These are phyloP conservation scores for Populus deltoides DNA, from an alignment of 345 rosid species.

Conservation along the genomic window DNA sequence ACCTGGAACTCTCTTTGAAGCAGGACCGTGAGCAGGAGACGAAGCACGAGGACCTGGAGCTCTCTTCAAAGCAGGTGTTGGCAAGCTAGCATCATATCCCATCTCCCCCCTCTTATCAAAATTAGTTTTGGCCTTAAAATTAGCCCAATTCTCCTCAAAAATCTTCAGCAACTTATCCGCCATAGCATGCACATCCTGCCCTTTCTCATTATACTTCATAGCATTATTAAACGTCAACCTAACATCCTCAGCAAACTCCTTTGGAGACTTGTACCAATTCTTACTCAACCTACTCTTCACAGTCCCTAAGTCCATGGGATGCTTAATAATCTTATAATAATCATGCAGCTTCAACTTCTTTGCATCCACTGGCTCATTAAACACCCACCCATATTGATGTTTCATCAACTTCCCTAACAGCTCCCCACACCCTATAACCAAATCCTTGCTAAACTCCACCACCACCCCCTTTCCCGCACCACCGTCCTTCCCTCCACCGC, in stretches of 20 bases:
- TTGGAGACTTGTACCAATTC: slow-evolving; percentile 61
- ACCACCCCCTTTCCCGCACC: slow-evolving; percentile 22
- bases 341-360: slow-evolving; percentile 69
- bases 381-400: slow-evolving; percentile 85
- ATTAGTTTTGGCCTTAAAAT: slow-evolving; percentile 40
- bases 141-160: slow-evolving; percentile 69
- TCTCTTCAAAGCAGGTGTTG: slow-evolving; percentile 27
- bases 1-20: no score
- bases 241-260: slow-evolving; percentile 80
- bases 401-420: slow-evolving; percentile 74
- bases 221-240: slow-evolving; percentile 85
- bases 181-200: slow-evolving; percentile 76
- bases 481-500: neutral
- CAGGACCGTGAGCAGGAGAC: neutral
- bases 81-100: slow-evolving; percentile 22
- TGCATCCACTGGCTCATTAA: slow-evolving; percentile 76
- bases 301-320: slow-evolving; percentile 94
- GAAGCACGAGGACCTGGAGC: slow-evolving; percentile 19
- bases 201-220: slow-evolving; percentile 73
- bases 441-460: slow-evolving; percentile 40
- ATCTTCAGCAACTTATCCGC: slow-evolving; percentile 56
- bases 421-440: slow-evolving; percentile 50
- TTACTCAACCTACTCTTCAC: slow-evolving; percentile 64
- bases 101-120: slow-evolving; percentile 28
- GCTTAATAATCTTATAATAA: slow-evolving; percentile 63